Base-by-base conservation (phyloP, 2,329 filamentous ascomycete genomes). In the Phialophora macrospora region DNA sequence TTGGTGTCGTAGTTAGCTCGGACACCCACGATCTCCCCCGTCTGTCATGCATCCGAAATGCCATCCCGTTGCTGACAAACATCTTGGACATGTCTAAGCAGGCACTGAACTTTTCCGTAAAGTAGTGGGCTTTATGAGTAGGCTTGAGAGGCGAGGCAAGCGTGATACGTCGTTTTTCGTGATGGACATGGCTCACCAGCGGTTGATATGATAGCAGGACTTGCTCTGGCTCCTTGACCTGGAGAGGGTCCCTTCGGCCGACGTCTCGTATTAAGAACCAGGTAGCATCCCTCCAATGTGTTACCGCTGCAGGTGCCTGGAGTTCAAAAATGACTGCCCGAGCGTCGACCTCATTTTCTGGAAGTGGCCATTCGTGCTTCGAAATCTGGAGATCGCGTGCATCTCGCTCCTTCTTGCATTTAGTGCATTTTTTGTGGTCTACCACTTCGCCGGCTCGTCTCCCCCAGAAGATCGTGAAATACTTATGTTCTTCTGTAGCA, bases 361-460 rank as follows among this genome's bases (percentile, higher is more conserved):
- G 81, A 0, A 88, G 74, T 0, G 86, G 85, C 84, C 84, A 87
- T 70, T 89, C 86, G 68, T 85, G 77, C 8, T 85, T 72, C 0
- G 49, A 0, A 7, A 89, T 87, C 0, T 28, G 44, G 0, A 89
- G 63, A 0, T 3, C 1, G 0, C 76, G 54, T 0, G 84, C 83
- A n/a, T 73, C 1, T 0, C 5, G 3, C 2, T 68, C 51, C 0
- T 76, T 66, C 0, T 2, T 1, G 68, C 83, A 87, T 60, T 77
- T 79, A 0, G 2, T 1, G 62, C 82, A 84, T 0, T 65, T 11
- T 32, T 32, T 48, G 46, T 58, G 17, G 26, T 67, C 20, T 8
- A 54, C 38, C 24, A 59, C 46, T 22, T 24, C 44, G 26, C 51
- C 58, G n/a, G 34, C 55, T 14, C 41, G 41, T 9, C 32, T 34